These are phyloP conservation scores for Beauveria asiatica DNA, from an alignment of 2,329 filamentous ascomycete genomes.

Conservation along the genomic window DNA sequence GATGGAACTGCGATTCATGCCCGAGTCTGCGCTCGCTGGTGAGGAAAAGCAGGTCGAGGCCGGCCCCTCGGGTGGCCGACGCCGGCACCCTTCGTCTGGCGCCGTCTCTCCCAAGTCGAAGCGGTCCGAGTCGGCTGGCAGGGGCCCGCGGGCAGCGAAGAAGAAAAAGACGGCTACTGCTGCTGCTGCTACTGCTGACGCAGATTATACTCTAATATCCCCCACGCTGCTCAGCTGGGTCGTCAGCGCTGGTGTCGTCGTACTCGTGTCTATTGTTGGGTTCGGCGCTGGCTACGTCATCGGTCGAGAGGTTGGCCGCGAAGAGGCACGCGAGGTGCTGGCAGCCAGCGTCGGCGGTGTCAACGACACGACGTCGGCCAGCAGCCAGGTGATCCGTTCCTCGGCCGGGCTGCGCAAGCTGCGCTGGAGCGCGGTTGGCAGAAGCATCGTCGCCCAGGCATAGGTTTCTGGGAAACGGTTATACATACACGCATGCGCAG, in stretches of 20 bases:
- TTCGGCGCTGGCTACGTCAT: slow-evolving; percentile 63
- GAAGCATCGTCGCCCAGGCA: slow-evolving; percentile 36
- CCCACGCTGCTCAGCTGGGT: slow-evolving; percentile 58
- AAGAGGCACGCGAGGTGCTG: slow-evolving; percentile 39
- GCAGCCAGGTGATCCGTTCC: slow-evolving; percentile 44
- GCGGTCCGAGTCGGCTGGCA: slow-evolving; percentile 34
- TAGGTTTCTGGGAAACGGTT: background rate
- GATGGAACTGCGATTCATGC: slow-evolving; percentile 50
- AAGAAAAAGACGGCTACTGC: slow-evolving; percentile 46
- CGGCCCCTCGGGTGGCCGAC: slow-evolving; percentile 13
- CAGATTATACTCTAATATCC: slow-evolving; percentile 37
- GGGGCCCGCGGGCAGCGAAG: slow-evolving; percentile 40
- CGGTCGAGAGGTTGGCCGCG: slow-evolving; percentile 55
- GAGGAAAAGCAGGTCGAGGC: slow-evolving; percentile 21
- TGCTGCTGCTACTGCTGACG: slow-evolving; percentile 15
- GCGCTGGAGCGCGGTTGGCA: slow-evolving; percentile 44
- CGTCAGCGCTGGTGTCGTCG: slow-evolving; percentile 57
- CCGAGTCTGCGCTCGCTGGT: slow-evolving; percentile 50
- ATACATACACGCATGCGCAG: slow-evolving; percentile 5
- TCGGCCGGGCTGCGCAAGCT: slow-evolving; percentile 44
- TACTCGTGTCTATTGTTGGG: slow-evolving; percentile 58
- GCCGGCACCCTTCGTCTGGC: slow-evolving; percentile 19
- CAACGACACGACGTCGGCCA: slow-evolving; percentile 41
- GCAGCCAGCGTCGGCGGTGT: slow-evolving; percentile 30
- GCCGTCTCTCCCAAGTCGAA: slow-evolving; percentile 38